Conservation (phyloP, 2,329 filamentous ascomycete species). For the Fusarium decemcellulare region DNA sequence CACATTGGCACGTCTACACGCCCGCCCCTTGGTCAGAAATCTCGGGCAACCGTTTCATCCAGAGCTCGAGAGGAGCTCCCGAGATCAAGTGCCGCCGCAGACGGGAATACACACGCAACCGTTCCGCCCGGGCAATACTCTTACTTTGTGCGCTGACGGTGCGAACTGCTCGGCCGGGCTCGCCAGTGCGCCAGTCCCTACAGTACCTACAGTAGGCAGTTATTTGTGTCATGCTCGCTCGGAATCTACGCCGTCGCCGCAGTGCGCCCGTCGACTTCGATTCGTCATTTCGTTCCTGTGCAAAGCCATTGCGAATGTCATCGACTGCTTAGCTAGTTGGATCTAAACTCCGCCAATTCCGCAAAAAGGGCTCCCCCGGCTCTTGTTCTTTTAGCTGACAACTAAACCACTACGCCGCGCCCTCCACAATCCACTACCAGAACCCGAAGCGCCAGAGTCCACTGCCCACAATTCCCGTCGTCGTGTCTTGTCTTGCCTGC, state of each 20-base stretch:
- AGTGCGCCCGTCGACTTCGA: slow-evolving; percentile 25
- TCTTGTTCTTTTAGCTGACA: slow-evolving; percentile 23
- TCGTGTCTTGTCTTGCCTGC: slow-evolving; percentile 18
- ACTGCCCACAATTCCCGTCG: slow-evolving; percentile 23
- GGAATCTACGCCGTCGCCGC: slow-evolving; percentile 26
- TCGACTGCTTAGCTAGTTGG: slow-evolving; percentile 31
- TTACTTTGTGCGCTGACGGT: slow-evolving; percentile 25
- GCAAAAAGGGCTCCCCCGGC: slow-evolving; percentile 9
- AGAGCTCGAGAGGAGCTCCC: slow-evolving; percentile 23
- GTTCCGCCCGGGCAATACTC: slow-evolving; percentile 25
- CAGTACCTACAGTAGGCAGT: background rate
- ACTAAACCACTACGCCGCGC: slow-evolving; percentile 29
- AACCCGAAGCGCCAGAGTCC: slow-evolving; percentile 19
- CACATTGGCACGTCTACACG: slow-evolving; percentile 4
- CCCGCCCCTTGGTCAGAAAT: slow-evolving; percentile 20
- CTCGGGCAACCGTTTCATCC: slow-evolving; percentile 38
- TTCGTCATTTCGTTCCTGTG: slow-evolving; percentile 22
- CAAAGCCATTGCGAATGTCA: slow-evolving; percentile 17
- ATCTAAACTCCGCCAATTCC: slow-evolving; percentile 35
- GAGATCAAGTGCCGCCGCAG: slow-evolving; percentile 23
- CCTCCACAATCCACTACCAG: slow-evolving; percentile 24
- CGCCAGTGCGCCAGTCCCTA: background rate
- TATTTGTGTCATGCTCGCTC: slow-evolving; percentile 3
- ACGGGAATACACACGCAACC: slow-evolving; percentile 28
- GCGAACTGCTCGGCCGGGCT: slow-evolving; percentile 5